A percentile compares a stretch with the other conserved stretches of the same genome.
phyloP scores from a whole-genome alignment of 345 rosid genomes.

The Atalantia buxifolia region DNA sequence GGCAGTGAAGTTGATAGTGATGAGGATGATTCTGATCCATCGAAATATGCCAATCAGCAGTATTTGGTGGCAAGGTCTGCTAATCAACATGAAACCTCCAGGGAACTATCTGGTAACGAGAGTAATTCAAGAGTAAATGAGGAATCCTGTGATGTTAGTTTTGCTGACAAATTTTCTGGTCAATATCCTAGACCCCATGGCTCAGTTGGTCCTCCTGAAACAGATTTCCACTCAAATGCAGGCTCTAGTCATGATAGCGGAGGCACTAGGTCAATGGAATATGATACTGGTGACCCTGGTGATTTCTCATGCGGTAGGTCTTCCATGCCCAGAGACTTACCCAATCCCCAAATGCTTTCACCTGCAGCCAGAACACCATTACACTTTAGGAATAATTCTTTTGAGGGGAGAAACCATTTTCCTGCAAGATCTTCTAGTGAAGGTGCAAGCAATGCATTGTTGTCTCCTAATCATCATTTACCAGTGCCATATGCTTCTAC shows the following conservation, averaged over 20 bases:
- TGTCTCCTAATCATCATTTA: conserved; percentile 59
- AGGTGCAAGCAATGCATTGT: conserved; percentile 27
- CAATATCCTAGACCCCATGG: conserved; percentile 37
- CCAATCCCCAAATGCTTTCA: conserved; percentile 57
- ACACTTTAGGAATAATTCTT: conserved; percentile 60
- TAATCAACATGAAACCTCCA: conserved; percentile 29
- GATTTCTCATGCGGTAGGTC: conserved; percentile 61
- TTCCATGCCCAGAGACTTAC: conserved; percentile 55
- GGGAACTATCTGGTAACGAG: conserved; percentile 30
- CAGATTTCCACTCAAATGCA: conserved; percentile 45
- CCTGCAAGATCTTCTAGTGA: conserved; percentile 36
- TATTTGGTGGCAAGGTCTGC: conserved; percentile 26
- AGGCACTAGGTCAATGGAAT: conserved; percentile 59
- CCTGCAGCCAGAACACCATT: conserved; percentile 53
- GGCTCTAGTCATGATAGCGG: conserved; percentile 56
- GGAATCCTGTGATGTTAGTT: conserved; percentile 23
- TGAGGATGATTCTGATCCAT: conserved; percentile 48
- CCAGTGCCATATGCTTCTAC: conserved; percentile 39
- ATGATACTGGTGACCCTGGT: conserved; percentile 64
- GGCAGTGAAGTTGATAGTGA: conserved; percentile 52
- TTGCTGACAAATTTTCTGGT: conserved; percentile 29
- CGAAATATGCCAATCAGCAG: conserved; percentile 25
- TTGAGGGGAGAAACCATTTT: conserved; percentile 56
- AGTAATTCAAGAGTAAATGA: conserved; percentile 21
- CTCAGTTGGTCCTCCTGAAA: conserved; percentile 28